These are phyloP conservation scores for Chaetomium globosum DNA, from an alignment of 2,329 filamentous ascomycete genomes.

Conservation along the genomic window DNA sequence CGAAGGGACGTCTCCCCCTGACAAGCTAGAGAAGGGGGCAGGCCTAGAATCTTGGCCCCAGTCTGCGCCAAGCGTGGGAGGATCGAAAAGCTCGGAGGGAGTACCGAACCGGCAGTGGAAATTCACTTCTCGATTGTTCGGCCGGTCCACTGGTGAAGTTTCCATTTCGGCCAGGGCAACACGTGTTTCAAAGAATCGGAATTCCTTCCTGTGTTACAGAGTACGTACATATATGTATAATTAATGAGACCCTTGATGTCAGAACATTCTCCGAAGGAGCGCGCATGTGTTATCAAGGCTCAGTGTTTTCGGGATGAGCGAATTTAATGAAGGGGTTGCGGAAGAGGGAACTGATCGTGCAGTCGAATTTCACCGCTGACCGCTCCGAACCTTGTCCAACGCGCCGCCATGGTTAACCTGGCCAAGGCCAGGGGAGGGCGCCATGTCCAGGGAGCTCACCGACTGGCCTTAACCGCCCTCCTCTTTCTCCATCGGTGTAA, in stretches of 20 bases:
- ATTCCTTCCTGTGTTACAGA: background rate
- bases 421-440: no score
- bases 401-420: background rate
- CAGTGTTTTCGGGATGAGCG: background rate
- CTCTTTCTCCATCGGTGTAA: background rate
- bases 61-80: slow-evolving; percentile 5
- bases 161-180: background rate
- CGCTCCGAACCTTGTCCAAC: background rate
- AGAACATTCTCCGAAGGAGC: background rate
- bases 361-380: background rate
- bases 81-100: slow-evolving; percentile 1
- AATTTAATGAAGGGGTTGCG: background rate
- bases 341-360: background rate
- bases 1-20: background rate
- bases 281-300: background rate
- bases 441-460: background rate
- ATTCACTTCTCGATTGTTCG: background rate
- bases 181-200: background rate
- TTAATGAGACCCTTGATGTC: background rate
- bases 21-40: background rate
- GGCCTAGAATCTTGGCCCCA: background rate
- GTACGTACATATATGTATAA: background rate
- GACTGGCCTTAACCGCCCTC: background rate
- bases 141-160: background rate
- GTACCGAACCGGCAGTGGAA: background rate